Evolutionary conservation across 345 rosid species (phyloP).

Genomic region (Pugionium cornutum): DNA sequence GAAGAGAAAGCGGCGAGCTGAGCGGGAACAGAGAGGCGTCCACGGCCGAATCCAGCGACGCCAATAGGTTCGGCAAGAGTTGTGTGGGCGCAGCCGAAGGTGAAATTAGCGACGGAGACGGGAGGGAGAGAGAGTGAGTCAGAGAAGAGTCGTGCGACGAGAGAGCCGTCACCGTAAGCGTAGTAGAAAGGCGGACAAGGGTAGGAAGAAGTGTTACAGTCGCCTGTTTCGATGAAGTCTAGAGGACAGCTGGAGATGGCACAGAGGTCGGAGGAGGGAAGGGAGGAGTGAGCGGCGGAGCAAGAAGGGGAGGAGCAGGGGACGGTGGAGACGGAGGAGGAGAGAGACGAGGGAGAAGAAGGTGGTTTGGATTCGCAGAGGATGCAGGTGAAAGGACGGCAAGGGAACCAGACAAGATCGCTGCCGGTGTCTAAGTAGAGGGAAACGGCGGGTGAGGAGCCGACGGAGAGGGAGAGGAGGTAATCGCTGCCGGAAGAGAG

Average conservation of each 20-base stretch:
- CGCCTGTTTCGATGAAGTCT: constrained; percentile 70
- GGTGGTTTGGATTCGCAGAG: constrained; percentile 72
- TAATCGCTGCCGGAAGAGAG: no score
- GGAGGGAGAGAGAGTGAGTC: constrained; percentile 59
- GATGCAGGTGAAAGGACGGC: constrained; percentile 84
- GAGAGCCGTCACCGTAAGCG: constrained; percentile 50
- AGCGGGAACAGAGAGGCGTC: constrained; percentile 76
- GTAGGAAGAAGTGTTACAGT: constrained; percentile 36
- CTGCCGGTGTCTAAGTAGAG: neutral
- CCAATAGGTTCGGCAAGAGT: no score
- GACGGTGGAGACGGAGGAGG: constrained; percentile 54
- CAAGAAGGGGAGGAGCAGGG: constrained; percentile 69
- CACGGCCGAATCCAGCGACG: constrained; percentile 71
- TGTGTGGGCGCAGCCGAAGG: constrained; percentile 71
- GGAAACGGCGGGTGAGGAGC: constrained; percentile 58
- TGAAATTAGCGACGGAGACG: constrained; percentile 56
- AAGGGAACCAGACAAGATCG: constrained; percentile 50
- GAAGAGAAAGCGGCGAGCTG: constrained; percentile 69
- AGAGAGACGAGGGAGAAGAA: constrained; percentile 41
- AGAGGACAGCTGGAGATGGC: constrained; percentile 48
- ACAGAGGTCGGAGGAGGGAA: no score
- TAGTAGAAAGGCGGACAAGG: no score
- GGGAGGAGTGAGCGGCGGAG: constrained; percentile 38
- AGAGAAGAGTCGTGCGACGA: constrained; percentile 57
- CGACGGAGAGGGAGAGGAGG: constrained; percentile 47